Percentiles rank a stretch among this genome's conserved stretches.
Evolutionary conservation across 768 basidiomycete genomes (phyloP).

Genomic region (Collybia sordida): DNA sequence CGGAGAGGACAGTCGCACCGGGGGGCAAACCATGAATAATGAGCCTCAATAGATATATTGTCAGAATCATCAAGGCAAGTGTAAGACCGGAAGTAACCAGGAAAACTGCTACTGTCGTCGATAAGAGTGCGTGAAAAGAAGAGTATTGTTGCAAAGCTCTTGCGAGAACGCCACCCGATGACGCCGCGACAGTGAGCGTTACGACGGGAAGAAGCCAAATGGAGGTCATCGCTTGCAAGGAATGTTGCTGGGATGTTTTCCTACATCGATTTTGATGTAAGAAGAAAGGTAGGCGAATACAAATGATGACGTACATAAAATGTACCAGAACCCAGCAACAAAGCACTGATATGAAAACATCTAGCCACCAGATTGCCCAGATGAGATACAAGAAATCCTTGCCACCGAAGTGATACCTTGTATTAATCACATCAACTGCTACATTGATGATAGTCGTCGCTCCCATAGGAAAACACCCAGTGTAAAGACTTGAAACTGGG

Average conservation of each 20-base stretch:
- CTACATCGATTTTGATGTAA: conserved; percentile 21
- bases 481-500: conserved; percentile 49
- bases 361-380: conserved; percentile 69
- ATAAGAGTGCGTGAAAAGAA: conserved; percentile 49
- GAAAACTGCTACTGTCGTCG: conserved; percentile 52
- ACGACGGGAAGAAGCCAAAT: conserved; percentile 79
- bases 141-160: conserved; percentile 45
- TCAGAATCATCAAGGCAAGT: conserved; percentile 65
- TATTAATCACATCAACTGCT: conserved; percentile 38
- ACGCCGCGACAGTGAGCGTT: conserved; percentile 67
- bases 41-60: conserved; percentile 60
- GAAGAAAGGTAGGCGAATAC: background rate
- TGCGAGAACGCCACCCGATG: conserved; percentile 63
- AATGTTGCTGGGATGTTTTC: conserved; percentile 59
- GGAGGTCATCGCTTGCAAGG: conserved; percentile 54
- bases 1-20: conserved; percentile 48
- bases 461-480: conserved; percentile 48
- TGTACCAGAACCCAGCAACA: conserved; percentile 66
- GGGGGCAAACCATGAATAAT: conserved; percentile 51
- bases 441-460: conserved; percentile 49
- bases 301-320: conserved; percentile 52
- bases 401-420: conserved; percentile 47
- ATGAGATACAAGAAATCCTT: conserved; percentile 45
- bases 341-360: conserved; percentile 47
- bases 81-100: conserved; percentile 55